Base-by-base conservation (phyloP, 306 rosid genomes). In the Ammopiptanthus mongolicus region DNA sequence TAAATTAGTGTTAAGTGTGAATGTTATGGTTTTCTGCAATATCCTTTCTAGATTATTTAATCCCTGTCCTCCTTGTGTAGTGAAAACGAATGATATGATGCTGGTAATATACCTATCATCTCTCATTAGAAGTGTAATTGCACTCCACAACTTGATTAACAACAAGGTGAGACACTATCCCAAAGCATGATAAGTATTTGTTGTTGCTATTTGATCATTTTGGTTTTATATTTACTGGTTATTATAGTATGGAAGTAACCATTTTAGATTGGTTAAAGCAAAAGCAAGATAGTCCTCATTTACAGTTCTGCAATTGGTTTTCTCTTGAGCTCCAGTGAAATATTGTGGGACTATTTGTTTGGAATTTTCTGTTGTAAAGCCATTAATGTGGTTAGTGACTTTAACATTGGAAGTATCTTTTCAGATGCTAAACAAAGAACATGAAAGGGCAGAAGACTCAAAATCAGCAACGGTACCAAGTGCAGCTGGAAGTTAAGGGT, bases 81-180 rank as follows among this genome's bases (percentile, higher is more conserved):
- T 80, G 75, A 84, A 84, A 84, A 84, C 82, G 0, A 84, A 84
- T 66, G 84, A 84, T 50, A 80, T 72, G 84, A 84, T 80, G 87
- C 84, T 80, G 31, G 78, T 76, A 52, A 73, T 80, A 31, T 80
- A 84, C 76, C 83, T 84, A 10, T 84, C 86, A 1, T 84, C 86
- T 48, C 83, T 81, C 42, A 74, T 81, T 36, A 71, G 84, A 70
- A 81, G 84, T 56, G 84, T 85, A 19, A 75, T 78, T 42, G 88
- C 85, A 21, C 86, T 85, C 57, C 84, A 74, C 86, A 85, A 78
- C 83, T 55, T 81, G 79, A 81, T 81, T 15, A 74, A 85, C 82
- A 84, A 83, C 81, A 81, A 74, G 86, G 88, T 78, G 41, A 78
- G 76, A 37, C 79, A 25, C 65, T 47, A 36, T 18, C 31, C 37